Base-by-base conservation (phyloP, 1,139 yeast genomes). In the Protomyces gravidus region DNA sequence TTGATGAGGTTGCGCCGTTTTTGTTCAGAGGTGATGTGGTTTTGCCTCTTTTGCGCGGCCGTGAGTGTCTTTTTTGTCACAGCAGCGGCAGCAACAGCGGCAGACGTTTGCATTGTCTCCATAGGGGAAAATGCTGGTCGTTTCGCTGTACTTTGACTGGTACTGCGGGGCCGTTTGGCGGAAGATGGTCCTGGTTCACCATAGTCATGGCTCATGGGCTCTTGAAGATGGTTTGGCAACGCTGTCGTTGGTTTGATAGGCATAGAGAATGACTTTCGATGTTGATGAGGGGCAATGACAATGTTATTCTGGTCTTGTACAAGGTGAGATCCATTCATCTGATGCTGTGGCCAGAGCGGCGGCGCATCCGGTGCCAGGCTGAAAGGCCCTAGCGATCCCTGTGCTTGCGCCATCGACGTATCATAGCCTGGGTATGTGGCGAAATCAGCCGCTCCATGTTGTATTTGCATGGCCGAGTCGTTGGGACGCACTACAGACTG, bases 21-120 rank as follows among this genome's bases (percentile, higher is more conserved):
- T 71, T 87, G 89, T 70, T 88, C 96, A 57, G 87, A 82, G 53
- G 81, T 76, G 5, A 86, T 82, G 70, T 88, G 96, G 67, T 85
- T 85, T 59, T 77, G 70, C 60, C 92, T 77, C 68, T 85, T 85
- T 68, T 86, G 89, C 32, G 60, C 45, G 46, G 42, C 42, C 17
- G 42, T 36, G 23, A 36, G 42, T 13, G 42, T 36, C 21, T 15
- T 36, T 36, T 36, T 36, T 7, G 36, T 5, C 4, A 15, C 36
- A n/a, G 42, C 17, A 15, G 21, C 42, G 11, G 11, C 21, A 9
- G 17, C 21, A 2, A 15, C 42, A n/a, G 21, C 19, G 19, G 15
- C 42, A 1, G 42, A 15, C 21, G 42, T 36, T 13, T 9, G 2
- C 7, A 13, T 28, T 13, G 32, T 28, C 32, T 9, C 32, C 13